Percentiles rank a stretch among this genome's conserved stretches.
Conservation (phyloP, 2,329 filamentous ascomycete species). For the Orbilia blumenaviensis region DNA sequence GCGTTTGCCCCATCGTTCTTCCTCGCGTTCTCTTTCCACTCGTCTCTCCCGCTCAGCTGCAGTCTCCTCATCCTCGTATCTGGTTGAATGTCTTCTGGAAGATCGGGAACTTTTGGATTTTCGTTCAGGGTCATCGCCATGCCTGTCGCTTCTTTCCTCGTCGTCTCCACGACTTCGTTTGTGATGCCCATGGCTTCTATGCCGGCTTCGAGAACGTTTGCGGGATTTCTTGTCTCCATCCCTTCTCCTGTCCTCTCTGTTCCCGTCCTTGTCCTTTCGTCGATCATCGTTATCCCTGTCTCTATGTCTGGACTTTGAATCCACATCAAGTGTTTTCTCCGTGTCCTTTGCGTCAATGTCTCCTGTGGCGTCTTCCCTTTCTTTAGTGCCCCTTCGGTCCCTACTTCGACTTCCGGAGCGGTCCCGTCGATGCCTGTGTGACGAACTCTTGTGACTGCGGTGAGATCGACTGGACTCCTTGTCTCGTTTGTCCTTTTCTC, state of each 20-base stretch:
- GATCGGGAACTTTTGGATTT: conserved; percentile 55
- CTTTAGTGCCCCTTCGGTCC: conserved; percentile 46
- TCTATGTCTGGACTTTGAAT: conserved; percentile 51
- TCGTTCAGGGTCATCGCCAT: conserved; percentile 53
- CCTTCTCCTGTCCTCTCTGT: conserved; percentile 42
- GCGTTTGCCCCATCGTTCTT: conserved; percentile 57
- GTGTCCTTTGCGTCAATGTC: conserved; percentile 54
- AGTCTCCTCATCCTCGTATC: conserved; percentile 57
- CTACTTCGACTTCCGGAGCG: conserved; percentile 49
- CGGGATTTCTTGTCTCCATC: conserved; percentile 53
- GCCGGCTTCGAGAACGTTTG: conserved; percentile 48
- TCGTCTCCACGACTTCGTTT: conserved; percentile 54
- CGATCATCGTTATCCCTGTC: conserved; percentile 54
- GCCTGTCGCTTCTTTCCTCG: conserved; percentile 51
- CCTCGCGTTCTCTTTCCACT: conserved; percentile 58
- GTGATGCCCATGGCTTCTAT: conserved; percentile 49
- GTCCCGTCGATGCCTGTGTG: conserved; percentile 50
- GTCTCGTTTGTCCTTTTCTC: conserved; percentile 39
- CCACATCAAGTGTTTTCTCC: conserved; percentile 38
- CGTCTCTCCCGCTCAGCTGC: conserved; percentile 56
- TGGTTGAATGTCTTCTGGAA: conserved; percentile 56
- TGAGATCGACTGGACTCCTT: conserved; percentile 54
- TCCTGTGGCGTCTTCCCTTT: conserved; percentile 53
- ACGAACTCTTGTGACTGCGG: conserved; percentile 55
- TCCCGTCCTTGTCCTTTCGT: conserved; percentile 54